Base-by-base conservation (phyloP, 208 protist species). In the Acanthamoeba sp. region DNA sequence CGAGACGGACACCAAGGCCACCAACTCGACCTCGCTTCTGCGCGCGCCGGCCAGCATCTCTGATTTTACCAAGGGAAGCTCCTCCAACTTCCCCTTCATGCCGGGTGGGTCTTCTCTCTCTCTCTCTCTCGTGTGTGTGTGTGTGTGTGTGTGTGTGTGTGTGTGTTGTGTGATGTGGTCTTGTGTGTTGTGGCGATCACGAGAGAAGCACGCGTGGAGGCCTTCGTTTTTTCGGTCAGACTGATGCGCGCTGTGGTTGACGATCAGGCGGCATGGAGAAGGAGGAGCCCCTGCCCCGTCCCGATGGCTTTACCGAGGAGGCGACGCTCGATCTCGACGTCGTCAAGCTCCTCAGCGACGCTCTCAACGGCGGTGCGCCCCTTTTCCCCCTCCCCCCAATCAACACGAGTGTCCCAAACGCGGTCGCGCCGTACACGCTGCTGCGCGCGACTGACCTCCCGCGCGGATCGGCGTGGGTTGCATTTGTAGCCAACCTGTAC, bases 1-100 rank as follows among this genome's bases (percentile, higher is more conserved):
- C 1, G 82, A 90, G 27, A 55, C 82, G 27, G 45, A 90, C 82
- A 57, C 29, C 82, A 57, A 38, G 29, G 40, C 82, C 82, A 90
- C 45, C 55, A 90, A 90, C 82, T 90, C 82, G 22, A 90, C 82
- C 5, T 90, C 82, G 45, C 82, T 90, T 4, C 32, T 55, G 48
- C 82, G 82, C 29, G 82, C 82, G 38, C 82, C 82, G 36, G 82
- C 48, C 20, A 55, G 52, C 48, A 40, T 90, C 10, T n/a, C 82
- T 27, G 82, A 90, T 20, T 90, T 90, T 22, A 40, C 40, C 18
- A 36, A 45, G 29, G 82, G 82, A n/a, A 66, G 48, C 82, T 90
- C 82, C 40, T 90, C 82, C 82, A 90, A 90, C 82, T 90, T 66
- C 40, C 82, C 82, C 24, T 90, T 90, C 55, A 90, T 90, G 82